Evolutionary conservation across 768 basidiomycete genomes (phyloP).

Genomic region (Baorangia bicolor): DNA sequence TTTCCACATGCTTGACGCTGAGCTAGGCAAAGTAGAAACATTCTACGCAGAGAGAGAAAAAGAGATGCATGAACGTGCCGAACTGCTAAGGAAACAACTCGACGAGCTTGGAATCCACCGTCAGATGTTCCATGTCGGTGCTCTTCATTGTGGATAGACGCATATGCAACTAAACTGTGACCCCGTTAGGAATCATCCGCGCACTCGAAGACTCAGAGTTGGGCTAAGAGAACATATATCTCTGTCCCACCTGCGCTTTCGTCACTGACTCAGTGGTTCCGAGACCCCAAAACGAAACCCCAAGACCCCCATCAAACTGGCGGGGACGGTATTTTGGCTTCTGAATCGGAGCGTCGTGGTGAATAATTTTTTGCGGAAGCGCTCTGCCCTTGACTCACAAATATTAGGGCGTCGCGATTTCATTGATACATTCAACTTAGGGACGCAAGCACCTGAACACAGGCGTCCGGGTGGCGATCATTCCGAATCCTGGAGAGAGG

Average conservation of each 20-base stretch:
- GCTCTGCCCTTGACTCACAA: not conserved
- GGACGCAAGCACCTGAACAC: not conserved
- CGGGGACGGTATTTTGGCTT: not conserved
- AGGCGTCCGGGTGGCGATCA: not conserved
- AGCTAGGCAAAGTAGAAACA: slow-evolving; percentile 80
- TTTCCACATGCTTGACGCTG: slow-evolving; percentile 71
- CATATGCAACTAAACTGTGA: not conserved
- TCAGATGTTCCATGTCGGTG: slow-evolving; percentile 51
- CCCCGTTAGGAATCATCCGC: slow-evolving; percentile 14
- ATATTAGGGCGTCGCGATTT: not conserved
- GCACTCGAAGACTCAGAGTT: slow-evolving; percentile 5
- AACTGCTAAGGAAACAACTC: slow-evolving; percentile 64
- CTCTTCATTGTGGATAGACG: slow-evolving; percentile 11
- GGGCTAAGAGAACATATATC: slow-evolving; percentile 12
- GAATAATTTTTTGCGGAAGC: not conserved
- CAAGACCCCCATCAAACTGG: not conserved
- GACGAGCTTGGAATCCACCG: slow-evolving; percentile 72
- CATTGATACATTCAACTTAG: not conserved
- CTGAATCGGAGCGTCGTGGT: slow-evolving; percentile 9
- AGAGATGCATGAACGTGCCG: slow-evolving; percentile 51
- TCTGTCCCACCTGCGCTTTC: slow-evolving; percentile 4
- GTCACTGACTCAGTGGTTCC: not conserved
- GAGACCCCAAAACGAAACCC: not conserved
- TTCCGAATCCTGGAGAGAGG: not conserved
- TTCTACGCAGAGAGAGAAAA: slow-evolving; percentile 78